phyloP scores from a whole-genome alignment of 1,284 basidiomycete genomes.

The Xerocomus amazonicus region DNA sequence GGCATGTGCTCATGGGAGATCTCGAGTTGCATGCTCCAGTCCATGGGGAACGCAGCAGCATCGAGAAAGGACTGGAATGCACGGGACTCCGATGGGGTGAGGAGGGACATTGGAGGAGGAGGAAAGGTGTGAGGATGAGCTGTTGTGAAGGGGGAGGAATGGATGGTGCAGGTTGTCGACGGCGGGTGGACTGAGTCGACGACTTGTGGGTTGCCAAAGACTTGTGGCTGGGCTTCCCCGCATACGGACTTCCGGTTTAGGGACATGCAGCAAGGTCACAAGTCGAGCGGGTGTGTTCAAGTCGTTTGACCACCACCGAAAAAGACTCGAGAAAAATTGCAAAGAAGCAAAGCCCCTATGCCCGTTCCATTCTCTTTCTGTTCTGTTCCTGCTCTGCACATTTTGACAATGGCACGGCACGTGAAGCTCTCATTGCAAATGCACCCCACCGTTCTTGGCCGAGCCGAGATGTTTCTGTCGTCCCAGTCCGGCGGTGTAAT shows the following conservation, averaged over 20 bases:
- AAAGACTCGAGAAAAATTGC: too few species aligned
- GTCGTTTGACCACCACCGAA: too few species aligned
- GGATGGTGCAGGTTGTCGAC: conserved; percentile 1
- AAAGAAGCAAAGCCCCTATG: too few species aligned
- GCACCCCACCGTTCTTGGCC: conserved; percentile 16
- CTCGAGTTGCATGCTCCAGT: conserved; percentile 38
- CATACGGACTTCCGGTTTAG: conserved; percentile 25
- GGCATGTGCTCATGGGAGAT: conserved; percentile 36
- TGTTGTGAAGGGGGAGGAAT: background rate
- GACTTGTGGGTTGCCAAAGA: conserved; percentile 20
- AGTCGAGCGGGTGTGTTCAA: too few species aligned
- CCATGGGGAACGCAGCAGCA: conserved; percentile 35
- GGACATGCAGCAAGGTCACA: background rate
- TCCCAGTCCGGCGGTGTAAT: background rate
- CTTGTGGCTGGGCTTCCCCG: conserved; percentile 32
- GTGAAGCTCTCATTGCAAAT: conserved; percentile 20
- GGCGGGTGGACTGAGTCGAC: conserved; percentile 16
- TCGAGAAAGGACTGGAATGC: conserved; percentile 54
- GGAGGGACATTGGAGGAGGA: conserved; percentile 37
- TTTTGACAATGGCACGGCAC: background rate
- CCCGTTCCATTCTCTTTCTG: too few species aligned
- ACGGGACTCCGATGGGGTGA: conserved; percentile 48
- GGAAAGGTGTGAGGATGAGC: background rate
- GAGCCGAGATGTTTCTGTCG: conserved; percentile 8
- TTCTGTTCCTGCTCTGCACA: too few species aligned